Percentiles rank a stretch among this genome's conserved stretches.
phyloP scores from a whole-genome alignment of 2,329 filamentous ascomycete species.

The Colletotrichum zoysiae region DNA sequence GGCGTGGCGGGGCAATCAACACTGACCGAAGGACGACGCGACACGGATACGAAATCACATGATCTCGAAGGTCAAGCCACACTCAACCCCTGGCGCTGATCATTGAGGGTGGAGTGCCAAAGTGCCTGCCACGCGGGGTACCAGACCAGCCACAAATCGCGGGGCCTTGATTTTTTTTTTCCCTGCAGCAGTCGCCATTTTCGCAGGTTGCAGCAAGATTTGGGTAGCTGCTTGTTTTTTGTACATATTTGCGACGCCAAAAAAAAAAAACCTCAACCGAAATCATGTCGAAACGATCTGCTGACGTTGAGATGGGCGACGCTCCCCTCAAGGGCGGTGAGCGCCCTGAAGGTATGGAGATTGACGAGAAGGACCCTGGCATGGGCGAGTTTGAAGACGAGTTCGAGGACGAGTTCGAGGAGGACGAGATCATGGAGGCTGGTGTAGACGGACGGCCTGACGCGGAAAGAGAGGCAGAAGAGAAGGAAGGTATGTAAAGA shows the following conservation, averaged over 20 bases:
- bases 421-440: conserved; percentile 92
- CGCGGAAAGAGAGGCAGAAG: conserved; percentile 91
- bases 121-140: conserved; percentile 40
- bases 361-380: conserved; percentile 66
- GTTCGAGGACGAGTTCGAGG: conserved; percentile 91
- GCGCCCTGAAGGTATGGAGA: conserved; percentile 74
- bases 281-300: conserved; percentile 71
- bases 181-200: conserved; percentile 24
- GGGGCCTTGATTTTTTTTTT: conserved; percentile 36
- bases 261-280: background rate
- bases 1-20: conserved; percentile 34
- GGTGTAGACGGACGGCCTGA: conserved; percentile 94
- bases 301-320: conserved; percentile 61
- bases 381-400: conserved; percentile 94
- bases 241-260: background rate
- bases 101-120: background rate
- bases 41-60: conserved; percentile 26
- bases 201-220: conserved; percentile 13
- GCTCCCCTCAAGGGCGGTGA: conserved; percentile 70
- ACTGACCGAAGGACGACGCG: conserved; percentile 27
- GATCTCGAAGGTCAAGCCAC: background rate
- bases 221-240: background rate
- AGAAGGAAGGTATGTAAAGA: conserved; percentile 71
- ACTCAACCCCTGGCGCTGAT: background rate
- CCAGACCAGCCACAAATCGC: conserved; percentile 39